A percentile compares a stretch with the other conserved stretches of the same genome.
Evolutionary conservation across 345 rosid species (phyloP).

Genomic region (Corchorus olitorius): DNA sequence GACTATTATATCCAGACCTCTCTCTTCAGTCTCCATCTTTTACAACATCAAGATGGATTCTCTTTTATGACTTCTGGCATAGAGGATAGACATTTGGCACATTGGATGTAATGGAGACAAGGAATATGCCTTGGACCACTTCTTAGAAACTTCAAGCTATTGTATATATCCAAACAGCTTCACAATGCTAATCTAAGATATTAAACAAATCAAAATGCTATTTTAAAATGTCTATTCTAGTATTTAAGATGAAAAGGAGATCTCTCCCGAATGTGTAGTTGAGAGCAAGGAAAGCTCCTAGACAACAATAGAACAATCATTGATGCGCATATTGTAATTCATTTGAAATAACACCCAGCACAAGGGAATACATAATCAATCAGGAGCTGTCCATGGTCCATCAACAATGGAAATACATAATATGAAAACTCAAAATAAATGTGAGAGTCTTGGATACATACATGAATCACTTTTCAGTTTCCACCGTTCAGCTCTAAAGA

Average conservation of each 20-base stretch:
- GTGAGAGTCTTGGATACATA: background rate
- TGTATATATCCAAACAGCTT: background rate
- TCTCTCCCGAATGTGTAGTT: background rate
- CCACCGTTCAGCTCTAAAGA: background rate
- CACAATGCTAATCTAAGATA: background rate
- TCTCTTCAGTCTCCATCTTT: background rate
- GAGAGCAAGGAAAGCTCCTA: background rate
- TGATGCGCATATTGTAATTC: background rate
- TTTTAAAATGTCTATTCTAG: background rate
- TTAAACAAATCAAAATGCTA: background rate
- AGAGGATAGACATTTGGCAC: slow-evolving; percentile 27
- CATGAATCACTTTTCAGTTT: background rate
- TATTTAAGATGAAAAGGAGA: background rate
- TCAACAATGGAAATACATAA: background rate
- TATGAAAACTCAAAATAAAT: background rate
- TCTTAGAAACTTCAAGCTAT: background rate
- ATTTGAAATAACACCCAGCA: background rate
- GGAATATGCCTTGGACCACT: slow-evolving; percentile 27
- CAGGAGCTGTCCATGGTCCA: background rate
- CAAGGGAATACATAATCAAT: background rate
- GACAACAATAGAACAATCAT: background rate
- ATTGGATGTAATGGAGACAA: slow-evolving; percentile 1
- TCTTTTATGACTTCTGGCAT: slow-evolving; percentile 20
- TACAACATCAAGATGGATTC: slow-evolving; percentile 6
- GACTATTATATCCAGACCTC: slow-evolving; percentile 3